Conservation (phyloP, 306 rosid genomes). For the Quercus dentata region DNA sequence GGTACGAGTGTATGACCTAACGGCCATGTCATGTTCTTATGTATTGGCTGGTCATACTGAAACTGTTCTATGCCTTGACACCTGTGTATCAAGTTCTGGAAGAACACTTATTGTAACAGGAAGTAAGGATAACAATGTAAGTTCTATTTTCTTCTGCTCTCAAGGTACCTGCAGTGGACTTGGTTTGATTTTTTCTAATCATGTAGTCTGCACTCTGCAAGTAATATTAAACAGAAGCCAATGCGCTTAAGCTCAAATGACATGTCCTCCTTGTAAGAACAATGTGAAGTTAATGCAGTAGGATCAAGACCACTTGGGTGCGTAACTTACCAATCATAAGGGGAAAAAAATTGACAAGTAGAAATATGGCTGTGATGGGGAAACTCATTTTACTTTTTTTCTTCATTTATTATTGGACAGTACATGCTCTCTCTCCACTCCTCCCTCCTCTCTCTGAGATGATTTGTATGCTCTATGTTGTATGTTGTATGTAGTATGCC, state of each 20-base stretch:
- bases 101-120: conserved; percentile 70
- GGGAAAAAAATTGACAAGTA: neutral
- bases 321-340: neutral
- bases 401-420: neutral
- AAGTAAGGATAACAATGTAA: conserved; percentile 90
- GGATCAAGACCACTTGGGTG: neutral
- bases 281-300: neutral
- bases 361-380: neutral
- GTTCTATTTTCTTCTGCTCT: conserved; percentile 25
- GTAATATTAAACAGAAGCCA: neutral
- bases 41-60: conserved; percentile 88
- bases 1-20: conserved; percentile 87
- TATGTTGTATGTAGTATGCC: too few species aligned
- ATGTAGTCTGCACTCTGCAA: neutral
- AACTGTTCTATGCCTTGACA: conserved; percentile 77
- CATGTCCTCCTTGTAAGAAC: neutral
- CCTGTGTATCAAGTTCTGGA: conserved; percentile 80
- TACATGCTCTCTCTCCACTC: neutral
- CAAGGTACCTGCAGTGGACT: neutral
- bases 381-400: neutral
- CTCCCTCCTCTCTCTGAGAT: neutral
- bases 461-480: neutral
- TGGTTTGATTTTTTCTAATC: neutral
- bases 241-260: neutral
- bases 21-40: conserved; percentile 85